Evolutionary conservation across 192 early-diverging fungal species (phyloP).

Genomic region (Linnemannia exigua): DNA sequence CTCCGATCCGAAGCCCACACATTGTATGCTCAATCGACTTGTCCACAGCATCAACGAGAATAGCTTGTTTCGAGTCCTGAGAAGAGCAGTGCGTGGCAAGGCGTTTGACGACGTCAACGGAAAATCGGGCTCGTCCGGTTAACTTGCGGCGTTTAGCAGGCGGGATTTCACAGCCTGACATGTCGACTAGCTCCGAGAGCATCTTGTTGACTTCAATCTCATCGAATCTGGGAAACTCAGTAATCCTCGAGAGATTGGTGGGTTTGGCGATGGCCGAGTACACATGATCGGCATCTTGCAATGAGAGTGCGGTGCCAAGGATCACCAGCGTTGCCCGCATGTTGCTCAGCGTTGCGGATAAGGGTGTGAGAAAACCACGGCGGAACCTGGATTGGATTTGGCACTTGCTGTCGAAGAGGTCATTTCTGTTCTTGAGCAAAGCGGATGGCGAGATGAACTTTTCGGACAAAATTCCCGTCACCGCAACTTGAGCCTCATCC

Average conservation of each 20-base stretch:
- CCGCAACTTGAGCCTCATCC: too few relatives aligned
- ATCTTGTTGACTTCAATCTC: conserved; percentile 1
- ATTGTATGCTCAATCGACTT: conserved; percentile 9
- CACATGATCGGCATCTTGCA: conserved; percentile 35
- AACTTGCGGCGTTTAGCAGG: conserved; percentile 17
- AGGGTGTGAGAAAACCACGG: too few relatives aligned
- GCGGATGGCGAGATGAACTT: conserved; percentile 32
- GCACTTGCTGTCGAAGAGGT: too few relatives aligned
- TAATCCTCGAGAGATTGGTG: conserved; percentile 9
- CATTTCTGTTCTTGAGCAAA: too few relatives aligned
- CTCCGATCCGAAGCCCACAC: background rate
- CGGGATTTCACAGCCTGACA: background rate
- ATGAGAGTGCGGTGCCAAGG: too few relatives aligned
- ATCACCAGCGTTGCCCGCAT: too few relatives aligned
- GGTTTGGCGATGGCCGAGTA: conserved; percentile 42
- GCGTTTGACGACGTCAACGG: conserved; percentile 5
- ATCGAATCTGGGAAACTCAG: conserved; percentile 23
- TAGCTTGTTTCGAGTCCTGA: background rate
- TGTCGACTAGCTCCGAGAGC: conserved; percentile 8
- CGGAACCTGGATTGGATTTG: too few relatives aligned
- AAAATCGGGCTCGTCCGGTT: conserved; percentile 22
- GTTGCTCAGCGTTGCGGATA: too few relatives aligned
- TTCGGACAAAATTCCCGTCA: background rate
- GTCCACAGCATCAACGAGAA: conserved; percentile 21
- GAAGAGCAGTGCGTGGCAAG: background rate